Evolutionary conservation across 2,329 filamentous ascomycete genomes (phyloP).

Genomic region (Phaeosphaeriaceae sp.): DNA sequence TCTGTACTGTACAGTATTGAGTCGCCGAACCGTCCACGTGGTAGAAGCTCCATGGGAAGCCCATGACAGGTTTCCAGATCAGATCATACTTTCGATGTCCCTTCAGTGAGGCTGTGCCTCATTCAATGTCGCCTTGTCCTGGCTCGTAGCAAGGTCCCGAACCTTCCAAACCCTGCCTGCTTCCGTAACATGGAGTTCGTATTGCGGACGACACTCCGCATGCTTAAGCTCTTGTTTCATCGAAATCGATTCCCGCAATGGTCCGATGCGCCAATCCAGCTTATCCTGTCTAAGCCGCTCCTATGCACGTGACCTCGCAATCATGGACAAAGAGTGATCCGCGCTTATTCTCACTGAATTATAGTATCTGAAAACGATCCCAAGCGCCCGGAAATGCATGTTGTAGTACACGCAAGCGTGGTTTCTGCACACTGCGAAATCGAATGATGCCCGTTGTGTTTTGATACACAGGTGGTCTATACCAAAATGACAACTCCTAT

Average conservation of each 20-base stretch:
- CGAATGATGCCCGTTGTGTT: neutral
- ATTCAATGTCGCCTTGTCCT: neutral
- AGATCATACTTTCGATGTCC: neutral
- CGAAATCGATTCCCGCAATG: neutral
- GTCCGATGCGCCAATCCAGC: neutral
- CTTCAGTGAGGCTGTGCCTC: neutral
- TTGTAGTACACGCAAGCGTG: neutral
- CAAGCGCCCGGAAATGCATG: constrained; percentile 1
- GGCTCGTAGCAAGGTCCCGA: neutral
- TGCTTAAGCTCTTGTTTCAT: neutral
- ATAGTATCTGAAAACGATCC: neutral
- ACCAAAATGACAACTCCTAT: neutral
- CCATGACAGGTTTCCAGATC: neutral
- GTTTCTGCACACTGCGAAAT: neutral
- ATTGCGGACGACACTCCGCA: neutral
- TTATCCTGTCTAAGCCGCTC: neutral
- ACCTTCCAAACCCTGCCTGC: neutral
- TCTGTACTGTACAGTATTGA: neutral
- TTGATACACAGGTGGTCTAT: neutral
- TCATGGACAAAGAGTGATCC: neutral
- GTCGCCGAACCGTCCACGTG: neutral
- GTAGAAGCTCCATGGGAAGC: neutral
- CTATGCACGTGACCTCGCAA: neutral
- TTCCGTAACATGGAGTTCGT: neutral
- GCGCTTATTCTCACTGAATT: constrained; percentile 1